Conservation (phyloP, 805 yeast genomes). For the Tetrapisispora pingtungensis region DNA sequence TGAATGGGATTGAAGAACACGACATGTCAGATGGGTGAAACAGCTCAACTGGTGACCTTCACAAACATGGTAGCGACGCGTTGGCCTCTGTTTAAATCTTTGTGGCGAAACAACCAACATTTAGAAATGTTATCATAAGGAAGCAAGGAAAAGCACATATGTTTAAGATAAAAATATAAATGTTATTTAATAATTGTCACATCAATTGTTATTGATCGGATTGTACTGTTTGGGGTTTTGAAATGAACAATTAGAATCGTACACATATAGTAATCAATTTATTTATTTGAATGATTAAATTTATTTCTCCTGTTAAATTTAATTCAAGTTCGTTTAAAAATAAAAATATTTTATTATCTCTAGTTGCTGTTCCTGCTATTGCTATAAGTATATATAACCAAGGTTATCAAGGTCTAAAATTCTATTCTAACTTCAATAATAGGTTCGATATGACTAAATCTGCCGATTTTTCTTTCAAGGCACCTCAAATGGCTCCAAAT, state of each 20-base stretch:
- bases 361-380: conserved; percentile 6
- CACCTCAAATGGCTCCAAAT: conserved; percentile 33
- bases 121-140: no score
- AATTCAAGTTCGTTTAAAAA: not conserved
- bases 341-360: not conserved
- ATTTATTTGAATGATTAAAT: not conserved
- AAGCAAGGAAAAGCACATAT: no score
- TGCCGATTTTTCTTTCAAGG: conserved; percentile 3
- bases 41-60: not conserved
- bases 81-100: no score
- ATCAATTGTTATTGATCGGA: no score
- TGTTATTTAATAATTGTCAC: no score
- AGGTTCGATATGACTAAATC: not conserved
- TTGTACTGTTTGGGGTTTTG: no score
- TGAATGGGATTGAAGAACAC: no score
- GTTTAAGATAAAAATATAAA: no score
- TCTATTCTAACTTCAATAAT: not conserved
- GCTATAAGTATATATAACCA: conserved; percentile 1
- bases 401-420: not conserved
- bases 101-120: no score
- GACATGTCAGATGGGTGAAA: no score
- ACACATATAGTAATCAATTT: no score
- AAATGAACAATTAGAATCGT: no score
- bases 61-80: conserved; percentile 2
- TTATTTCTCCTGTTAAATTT: not conserved